Evolutionary conservation across 139 green algal genomes (phyloP).

Genomic region (Micromonas pusilla): DNA sequence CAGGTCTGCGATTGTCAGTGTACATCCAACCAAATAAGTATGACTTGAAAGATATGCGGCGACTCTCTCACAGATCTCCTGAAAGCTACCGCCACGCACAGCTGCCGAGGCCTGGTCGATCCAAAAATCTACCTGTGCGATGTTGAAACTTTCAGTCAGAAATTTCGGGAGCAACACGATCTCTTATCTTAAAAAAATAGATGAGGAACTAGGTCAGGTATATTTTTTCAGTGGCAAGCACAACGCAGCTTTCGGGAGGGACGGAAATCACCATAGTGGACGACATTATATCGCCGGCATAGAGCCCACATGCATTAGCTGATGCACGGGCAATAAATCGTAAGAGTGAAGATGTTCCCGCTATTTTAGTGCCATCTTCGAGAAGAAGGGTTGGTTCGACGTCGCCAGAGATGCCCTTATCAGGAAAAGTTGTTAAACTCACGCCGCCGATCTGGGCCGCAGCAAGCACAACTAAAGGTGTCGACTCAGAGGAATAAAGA

Average conservation of each 20-base stretch:
- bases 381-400: not conserved
- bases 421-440: not conserved
- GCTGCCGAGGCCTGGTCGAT: too few relatives aligned
- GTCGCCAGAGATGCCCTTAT: not conserved
- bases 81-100: not conserved
- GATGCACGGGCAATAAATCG: not conserved
- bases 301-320: not conserved
- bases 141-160: too few relatives aligned
- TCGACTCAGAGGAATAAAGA: too few relatives aligned
- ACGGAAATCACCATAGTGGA: not conserved
- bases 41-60: not conserved
- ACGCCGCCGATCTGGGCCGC: not conserved
- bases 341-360: not conserved
- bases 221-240: too few relatives aligned
- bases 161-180: too few relatives aligned
- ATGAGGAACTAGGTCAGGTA: too few relatives aligned
- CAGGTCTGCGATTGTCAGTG: not conserved
- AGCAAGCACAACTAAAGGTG: too few relatives aligned
- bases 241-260: too few relatives aligned
- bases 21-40: not conserved
- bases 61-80: not conserved
- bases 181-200: too few relatives aligned
- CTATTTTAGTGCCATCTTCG: not conserved
- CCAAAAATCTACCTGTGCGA: too few relatives aligned
- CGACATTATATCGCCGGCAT: not conserved